Conservation (phyloP, 140 eudicot genomes). For the Flaveria floridana region DNA sequence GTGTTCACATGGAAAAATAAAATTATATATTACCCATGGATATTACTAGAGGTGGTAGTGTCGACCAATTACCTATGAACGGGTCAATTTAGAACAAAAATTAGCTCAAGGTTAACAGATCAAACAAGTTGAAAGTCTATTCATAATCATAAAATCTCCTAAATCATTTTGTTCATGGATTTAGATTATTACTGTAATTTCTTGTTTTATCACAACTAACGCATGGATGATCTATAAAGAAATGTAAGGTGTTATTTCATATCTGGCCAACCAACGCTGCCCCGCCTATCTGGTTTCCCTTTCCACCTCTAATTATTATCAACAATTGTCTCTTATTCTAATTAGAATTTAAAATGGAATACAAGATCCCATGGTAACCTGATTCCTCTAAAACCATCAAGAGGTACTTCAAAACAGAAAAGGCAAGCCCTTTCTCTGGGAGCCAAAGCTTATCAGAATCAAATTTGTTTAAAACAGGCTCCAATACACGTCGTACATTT, state of each 20-base stretch:
- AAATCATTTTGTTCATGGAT: neutral
- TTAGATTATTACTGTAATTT: neutral
- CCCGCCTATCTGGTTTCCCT: neutral
- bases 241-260: neutral
- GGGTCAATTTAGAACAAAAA: neutral
- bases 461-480: conserved; percentile 65
- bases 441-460: conserved; percentile 69
- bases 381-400: conserved; percentile 69
- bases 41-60: neutral
- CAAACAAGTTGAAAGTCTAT: neutral
- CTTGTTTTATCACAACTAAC: neutral
- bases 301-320: neutral
- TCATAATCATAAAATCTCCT: neutral
- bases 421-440: conserved; percentile 63
- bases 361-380: conserved; percentile 40
- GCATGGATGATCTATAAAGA: neutral
- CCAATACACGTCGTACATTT: conserved; percentile 74
- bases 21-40: neutral
- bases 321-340: neutral
- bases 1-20: conserved; percentile 12
- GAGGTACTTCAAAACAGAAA: conserved; percentile 56
- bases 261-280: neutral
- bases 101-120: neutral
- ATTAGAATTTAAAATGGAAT: neutral
- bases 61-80: neutral